Evolutionary conservation across 2,329 filamentous ascomycete genomes (phyloP).

Genomic region (Hymenoscyphus repandus): DNA sequence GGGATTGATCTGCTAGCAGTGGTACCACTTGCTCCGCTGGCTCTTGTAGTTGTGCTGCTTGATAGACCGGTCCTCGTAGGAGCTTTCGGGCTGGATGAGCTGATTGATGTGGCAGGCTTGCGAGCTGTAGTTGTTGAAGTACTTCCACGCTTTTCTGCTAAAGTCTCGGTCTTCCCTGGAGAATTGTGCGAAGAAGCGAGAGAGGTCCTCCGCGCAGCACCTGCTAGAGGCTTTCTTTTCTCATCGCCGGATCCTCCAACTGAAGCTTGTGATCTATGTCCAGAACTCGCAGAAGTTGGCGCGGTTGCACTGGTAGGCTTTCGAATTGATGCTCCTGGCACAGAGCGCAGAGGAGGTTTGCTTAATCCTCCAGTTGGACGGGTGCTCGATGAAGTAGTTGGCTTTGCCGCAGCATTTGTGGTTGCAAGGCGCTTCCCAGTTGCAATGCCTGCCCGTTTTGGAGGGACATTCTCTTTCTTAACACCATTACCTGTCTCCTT

Average conservation of each 20-base stretch:
- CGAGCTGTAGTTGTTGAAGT: slow-evolving; percentile 28
- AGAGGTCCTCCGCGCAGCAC: slow-evolving; percentile 28
- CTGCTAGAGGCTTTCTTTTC: slow-evolving; percentile 26
- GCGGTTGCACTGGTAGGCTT: slow-evolving; percentile 30
- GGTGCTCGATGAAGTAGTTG: slow-evolving; percentile 24
- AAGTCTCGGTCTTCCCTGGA: slow-evolving; percentile 23
- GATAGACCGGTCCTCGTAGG: slow-evolving; percentile 35
- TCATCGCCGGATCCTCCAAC: slow-evolving; percentile 30
- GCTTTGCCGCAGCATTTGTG: slow-evolving; percentile 24
- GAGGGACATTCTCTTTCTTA: slow-evolving; percentile 30
- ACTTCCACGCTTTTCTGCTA: slow-evolving; percentile 27
- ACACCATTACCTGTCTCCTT: slow-evolving; percentile 24
- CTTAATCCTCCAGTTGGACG: slow-evolving; percentile 28
- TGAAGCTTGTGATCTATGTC: slow-evolving; percentile 26
- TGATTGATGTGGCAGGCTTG: slow-evolving; percentile 25
- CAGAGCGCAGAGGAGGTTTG: slow-evolving; percentile 31
- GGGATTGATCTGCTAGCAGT: slow-evolving; percentile 31
- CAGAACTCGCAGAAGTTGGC: slow-evolving; percentile 25
- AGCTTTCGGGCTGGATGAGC: slow-evolving; percentile 32
- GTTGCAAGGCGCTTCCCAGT: slow-evolving; percentile 25
- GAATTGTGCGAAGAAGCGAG: slow-evolving; percentile 24
- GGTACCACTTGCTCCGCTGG: slow-evolving; percentile 31
- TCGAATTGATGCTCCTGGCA: slow-evolving; percentile 22
- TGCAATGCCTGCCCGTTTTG: slow-evolving; percentile 23
- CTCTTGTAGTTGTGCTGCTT: slow-evolving; percentile 29